Conservation (phyloP, 805 yeast species). For the Yamadazyma sp. region DNA sequence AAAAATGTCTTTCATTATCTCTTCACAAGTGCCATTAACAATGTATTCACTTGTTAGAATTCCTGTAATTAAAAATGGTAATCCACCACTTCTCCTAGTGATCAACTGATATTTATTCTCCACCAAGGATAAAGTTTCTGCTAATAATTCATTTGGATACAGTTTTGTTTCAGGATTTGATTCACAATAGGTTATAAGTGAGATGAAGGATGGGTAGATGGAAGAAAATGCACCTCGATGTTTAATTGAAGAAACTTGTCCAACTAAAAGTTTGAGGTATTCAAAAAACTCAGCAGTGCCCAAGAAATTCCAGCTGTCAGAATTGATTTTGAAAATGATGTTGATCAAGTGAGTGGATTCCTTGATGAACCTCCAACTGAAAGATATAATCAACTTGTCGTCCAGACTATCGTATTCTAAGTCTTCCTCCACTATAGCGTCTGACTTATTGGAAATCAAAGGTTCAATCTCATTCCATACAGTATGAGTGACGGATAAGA, state of each 20-base stretch:
- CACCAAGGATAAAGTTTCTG: constrained; percentile 51
- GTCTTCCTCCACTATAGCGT: constrained; percentile 55
- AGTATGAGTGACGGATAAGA: background rate
- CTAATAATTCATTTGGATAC: constrained; percentile 41
- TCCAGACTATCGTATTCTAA: constrained; percentile 27
- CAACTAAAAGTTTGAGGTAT: constrained; percentile 56
- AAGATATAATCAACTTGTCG: constrained; percentile 55
- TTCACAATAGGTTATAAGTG: constrained; percentile 61
- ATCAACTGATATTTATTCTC: constrained; percentile 63
- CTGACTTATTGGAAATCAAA: constrained; percentile 32
- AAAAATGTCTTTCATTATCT: constrained; percentile 51
- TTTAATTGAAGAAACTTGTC: constrained; percentile 69
- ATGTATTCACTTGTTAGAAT: constrained; percentile 52
- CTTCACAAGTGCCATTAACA: constrained; percentile 21
- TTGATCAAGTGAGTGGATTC: constrained; percentile 65
- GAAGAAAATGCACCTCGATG: constrained; percentile 94
- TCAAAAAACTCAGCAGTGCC: constrained; percentile 27
- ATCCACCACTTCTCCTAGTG: constrained; percentile 89
- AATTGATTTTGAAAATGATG: constrained; percentile 34
- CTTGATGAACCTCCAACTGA: constrained; percentile 80
- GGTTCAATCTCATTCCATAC: constrained; percentile 49
- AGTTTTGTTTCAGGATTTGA: constrained; percentile 23
- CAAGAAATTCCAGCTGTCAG: background rate
- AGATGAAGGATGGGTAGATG: constrained; percentile 75
- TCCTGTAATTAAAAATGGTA: constrained; percentile 78